Conservation (phyloP, 2,329 filamentous ascomycete species). For the Basipetospora chlamydospora region DNA sequence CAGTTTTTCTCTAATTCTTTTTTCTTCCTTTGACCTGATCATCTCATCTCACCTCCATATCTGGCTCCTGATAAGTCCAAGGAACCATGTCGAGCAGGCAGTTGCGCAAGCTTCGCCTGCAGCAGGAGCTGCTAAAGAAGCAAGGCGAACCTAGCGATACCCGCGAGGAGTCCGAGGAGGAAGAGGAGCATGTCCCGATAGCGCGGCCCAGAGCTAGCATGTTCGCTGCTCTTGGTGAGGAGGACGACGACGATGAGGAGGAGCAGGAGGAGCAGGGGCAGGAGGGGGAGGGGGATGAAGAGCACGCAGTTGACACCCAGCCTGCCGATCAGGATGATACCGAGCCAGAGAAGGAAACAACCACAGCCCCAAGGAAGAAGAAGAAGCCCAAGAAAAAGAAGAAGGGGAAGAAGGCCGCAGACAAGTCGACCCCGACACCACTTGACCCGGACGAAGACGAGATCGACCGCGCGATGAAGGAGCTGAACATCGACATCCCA, state of each 20-base stretch:
- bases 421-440: background rate
- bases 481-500: slow-evolving; percentile 33
- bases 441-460: slow-evolving; percentile 33
- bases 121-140: slow-evolving; percentile 28
- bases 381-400: slow-evolving; percentile 24
- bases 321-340: too few species aligned
- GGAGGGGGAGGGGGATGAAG: slow-evolving; percentile 9
- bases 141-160: slow-evolving; percentile 9
- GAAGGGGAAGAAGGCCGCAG: slow-evolving; percentile 18
- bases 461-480: slow-evolving; percentile 38
- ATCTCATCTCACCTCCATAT: too few species aligned
- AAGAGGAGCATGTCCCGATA: slow-evolving; percentile 16
- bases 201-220: slow-evolving; percentile 27
- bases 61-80: too few species aligned
- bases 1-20: too few species aligned
- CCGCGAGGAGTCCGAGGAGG: slow-evolving; percentile 16
- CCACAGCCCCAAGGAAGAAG: slow-evolving; percentile 20
- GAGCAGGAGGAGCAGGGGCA: slow-evolving; percentile 14
- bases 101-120: slow-evolving; percentile 35
- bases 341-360: too few species aligned
- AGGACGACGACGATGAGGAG: slow-evolving; percentile 24
- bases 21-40: too few species aligned
- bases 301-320: slow-evolving; percentile 9
- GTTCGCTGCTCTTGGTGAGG: slow-evolving; percentile 37
- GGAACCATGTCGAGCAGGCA: slow-evolving; percentile 34